These are phyloP conservation scores for Udeniomyces megalosporus DNA, from an alignment of 768 basidiomycete species.

Conservation along the genomic window DNA sequence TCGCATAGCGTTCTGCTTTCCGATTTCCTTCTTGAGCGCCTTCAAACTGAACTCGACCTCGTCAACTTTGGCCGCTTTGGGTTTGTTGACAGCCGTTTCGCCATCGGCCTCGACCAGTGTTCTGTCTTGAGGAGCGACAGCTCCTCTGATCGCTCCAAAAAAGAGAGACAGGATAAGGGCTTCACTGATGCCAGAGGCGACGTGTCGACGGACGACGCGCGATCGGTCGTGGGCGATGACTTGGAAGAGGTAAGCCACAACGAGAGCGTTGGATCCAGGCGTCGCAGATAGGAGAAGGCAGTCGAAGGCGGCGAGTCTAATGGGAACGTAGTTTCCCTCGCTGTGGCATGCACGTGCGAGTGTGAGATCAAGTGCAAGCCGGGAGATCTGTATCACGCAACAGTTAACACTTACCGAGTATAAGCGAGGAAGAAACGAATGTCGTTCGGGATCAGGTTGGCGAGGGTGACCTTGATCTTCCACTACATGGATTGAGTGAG, in stretches of 20 bases:
- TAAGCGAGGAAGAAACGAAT: constrained; percentile 66
- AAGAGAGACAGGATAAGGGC: constrained; percentile 70
- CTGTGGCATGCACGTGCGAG: too few species aligned
- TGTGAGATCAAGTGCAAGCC: too few species aligned
- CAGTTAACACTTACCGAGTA: constrained; percentile 65
- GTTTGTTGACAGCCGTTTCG: constrained; percentile 17
- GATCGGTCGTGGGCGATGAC: constrained; percentile 78
- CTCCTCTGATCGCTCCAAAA: constrained; percentile 76
- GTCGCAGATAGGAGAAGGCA: constrained; percentile 59
- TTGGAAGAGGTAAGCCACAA: constrained; percentile 68
- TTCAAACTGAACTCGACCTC: constrained; percentile 69
- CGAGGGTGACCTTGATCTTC: constrained; percentile 57
- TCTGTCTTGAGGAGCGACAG: constrained; percentile 42
- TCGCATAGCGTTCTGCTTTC: constrained; percentile 49
- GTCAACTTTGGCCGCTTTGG: constrained; percentile 41
- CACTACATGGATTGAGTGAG: constrained; percentile 38
- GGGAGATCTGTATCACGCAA: too few species aligned
- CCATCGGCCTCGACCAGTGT: constrained; percentile 78
- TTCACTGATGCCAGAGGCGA: constrained; percentile 69
- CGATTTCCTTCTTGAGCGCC: constrained; percentile 73
- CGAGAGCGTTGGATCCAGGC: constrained; percentile 64
- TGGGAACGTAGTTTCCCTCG: constrained; percentile 83
- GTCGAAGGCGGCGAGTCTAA: constrained; percentile 86
- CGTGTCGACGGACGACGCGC: constrained; percentile 63
- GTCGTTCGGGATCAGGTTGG: constrained; percentile 61